These are phyloP conservation scores for Colletotrichum filicis DNA, from an alignment of 2,329 filamentous ascomycete species.

Conservation along the genomic window DNA sequence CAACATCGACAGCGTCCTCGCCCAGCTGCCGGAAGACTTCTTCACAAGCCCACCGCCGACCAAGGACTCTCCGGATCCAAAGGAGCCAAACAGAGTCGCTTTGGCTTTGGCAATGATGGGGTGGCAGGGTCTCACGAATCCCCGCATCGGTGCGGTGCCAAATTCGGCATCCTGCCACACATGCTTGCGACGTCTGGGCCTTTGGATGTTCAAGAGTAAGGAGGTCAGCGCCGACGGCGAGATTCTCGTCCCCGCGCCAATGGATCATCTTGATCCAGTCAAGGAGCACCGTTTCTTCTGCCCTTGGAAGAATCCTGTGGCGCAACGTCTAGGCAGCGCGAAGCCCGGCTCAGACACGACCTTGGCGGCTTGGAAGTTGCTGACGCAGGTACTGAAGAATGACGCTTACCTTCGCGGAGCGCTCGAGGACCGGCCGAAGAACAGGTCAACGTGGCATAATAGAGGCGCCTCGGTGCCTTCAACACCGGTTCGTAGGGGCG, in stretches of 20 bases:
- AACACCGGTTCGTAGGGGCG: conserved; percentile 29
- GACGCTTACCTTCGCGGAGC: conserved; percentile 62
- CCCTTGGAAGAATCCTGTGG: conserved; percentile 76
- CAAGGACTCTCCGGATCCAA: conserved; percentile 27
- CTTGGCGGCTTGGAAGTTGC: conserved; percentile 65
- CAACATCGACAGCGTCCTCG: conserved; percentile 60
- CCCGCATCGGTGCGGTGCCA: conserved; percentile 68
- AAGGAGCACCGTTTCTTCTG: conserved; percentile 86
- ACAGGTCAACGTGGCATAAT: conserved; percentile 23
- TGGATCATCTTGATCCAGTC: conserved; percentile 75
- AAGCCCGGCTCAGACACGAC: conserved; percentile 47
- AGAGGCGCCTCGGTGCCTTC: conserved; percentile 29
- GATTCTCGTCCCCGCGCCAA: conserved; percentile 68
- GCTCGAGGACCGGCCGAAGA: conserved; percentile 36
- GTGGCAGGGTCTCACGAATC: conserved; percentile 75
- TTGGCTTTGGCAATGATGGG: conserved; percentile 78
- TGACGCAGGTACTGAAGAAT: conserved; percentile 67
- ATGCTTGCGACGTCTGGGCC: conserved; percentile 86
- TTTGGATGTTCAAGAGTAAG: conserved; percentile 93
- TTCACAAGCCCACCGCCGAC: conserved; percentile 57
- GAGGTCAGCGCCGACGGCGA: conserved; percentile 66
- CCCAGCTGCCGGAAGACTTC: conserved; percentile 64
- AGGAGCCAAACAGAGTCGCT: conserved; percentile 67
- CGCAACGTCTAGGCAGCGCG: conserved; percentile 62
- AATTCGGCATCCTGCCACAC: conserved; percentile 84